A percentile compares a stretch with the other conserved stretches of the same genome.
Evolutionary conservation across 129 eudicot species (phyloP).

Genomic region (Heracleum sosnowskyi): DNA sequence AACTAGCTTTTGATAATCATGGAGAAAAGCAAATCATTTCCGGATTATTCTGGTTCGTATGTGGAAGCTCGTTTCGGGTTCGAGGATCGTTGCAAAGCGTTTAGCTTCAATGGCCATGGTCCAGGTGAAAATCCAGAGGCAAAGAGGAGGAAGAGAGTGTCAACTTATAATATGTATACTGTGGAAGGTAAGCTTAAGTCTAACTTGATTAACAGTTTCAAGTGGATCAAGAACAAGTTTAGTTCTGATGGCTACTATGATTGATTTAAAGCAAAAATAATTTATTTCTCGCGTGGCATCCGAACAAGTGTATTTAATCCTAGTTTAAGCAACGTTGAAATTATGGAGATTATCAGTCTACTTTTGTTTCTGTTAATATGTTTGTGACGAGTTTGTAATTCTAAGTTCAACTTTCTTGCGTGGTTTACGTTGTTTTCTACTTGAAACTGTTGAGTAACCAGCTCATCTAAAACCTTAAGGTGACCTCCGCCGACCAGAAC

Average conservation of each 20-base stretch:
- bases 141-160: conserved; percentile 91
- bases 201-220: conserved; percentile 69
- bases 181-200: conserved; percentile 92
- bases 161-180: conserved; percentile 77
- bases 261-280: neutral
- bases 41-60: conserved; percentile 56
- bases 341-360: neutral
- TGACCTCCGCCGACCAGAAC: too few species aligned
- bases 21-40: conserved; percentile 75
- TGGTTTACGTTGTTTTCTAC: neutral
- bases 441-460: too few species aligned
- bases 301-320: neutral
- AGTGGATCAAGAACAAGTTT: conserved; percentile 95
- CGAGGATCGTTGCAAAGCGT: conserved; percentile 72
- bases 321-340: neutral
- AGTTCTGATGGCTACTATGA: conserved; percentile 30
- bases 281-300: neutral
- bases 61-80: conserved; percentile 54
- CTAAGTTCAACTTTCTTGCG: conserved; percentile 6
- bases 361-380: conserved; percentile 2
- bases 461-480: too few species aligned
- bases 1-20: conserved; percentile 20
- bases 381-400: neutral
- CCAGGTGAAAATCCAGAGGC: conserved; percentile 70
- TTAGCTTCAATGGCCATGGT: conserved; percentile 90